Evolutionary conservation across 2,329 filamentous ascomycete species (phyloP), one percentile per base, ranked within the genome.

Genomic region (Clathrospora elynae): DNA sequence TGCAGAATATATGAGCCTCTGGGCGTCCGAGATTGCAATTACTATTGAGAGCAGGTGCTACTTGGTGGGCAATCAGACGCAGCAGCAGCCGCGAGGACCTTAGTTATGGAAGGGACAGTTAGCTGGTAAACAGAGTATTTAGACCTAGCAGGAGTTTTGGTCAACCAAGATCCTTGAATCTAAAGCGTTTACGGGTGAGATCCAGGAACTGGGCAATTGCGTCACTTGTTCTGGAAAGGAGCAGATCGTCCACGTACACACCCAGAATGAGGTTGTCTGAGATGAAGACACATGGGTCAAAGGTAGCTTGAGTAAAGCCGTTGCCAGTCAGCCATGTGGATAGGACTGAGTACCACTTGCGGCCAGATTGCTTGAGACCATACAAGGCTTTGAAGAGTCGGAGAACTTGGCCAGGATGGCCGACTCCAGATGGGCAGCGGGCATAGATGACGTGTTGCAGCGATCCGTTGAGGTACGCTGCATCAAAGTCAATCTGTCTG

Each of bases 181-280:
- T 38, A 14, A 51, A 51, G 2, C 28, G 25, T 17, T 24, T 22
- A 11, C 19, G n/a, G 22, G 34, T 30, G 17, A 12, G 11, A 1
- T 6, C 11, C 6, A 44, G 20, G 16, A 48, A 45, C 2, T 12
- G 4, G 4, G 3, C 7, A 3, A 51, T 42, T 3, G 16, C 11
- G 6, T 25, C 9, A 9, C 8, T 11, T 2, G 35, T 22, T 8
- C 50, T 23, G 6, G 37, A 24, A 2, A 55, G 25, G 2, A 46
- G 16, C 7, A 53, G 23, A 12, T 57, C 37, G 33, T 55, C 42
- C 1, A 57, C 35, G 12, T 52, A 55, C n/a, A 55, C 25, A 17
- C 47, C 45, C 8, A 56, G 2, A 8, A 51, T 34, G 1, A 56
- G 20, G 7, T 31, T 16, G 6, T 22, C 9, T 10, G 4, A 20